A percentile compares a stretch with the other conserved stretches of the same genome.
These are phyloP conservation scores for Scleroderma citrinum DNA, from an alignment of 768 basidiomycete species.

Conservation along the genomic window DNA sequence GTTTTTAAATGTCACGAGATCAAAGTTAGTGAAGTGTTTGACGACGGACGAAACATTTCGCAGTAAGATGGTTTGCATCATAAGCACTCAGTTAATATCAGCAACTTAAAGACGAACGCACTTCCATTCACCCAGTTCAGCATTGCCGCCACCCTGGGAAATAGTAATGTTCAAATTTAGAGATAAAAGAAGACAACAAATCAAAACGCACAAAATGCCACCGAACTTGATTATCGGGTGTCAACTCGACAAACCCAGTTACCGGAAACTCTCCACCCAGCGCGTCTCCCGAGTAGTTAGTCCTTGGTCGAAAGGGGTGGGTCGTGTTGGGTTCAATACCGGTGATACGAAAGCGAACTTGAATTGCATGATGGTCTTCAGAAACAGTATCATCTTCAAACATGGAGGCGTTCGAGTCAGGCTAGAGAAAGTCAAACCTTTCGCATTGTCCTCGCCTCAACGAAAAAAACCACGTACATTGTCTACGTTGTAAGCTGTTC, in stretches of 20 bases:
- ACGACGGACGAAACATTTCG: too few species aligned
- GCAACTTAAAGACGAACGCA: neutral
- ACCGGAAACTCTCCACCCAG: slow-evolving; percentile 42
- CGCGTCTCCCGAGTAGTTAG: slow-evolving; percentile 42
- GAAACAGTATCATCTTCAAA: slow-evolving; percentile 43
- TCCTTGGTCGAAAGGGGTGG: slow-evolving; percentile 41
- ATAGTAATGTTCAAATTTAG: neutral
- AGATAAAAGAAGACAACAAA: neutral
- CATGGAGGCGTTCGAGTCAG: slow-evolving; percentile 16
- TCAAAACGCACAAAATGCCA: slow-evolving; percentile 53
- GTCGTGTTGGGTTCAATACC: slow-evolving; percentile 34
- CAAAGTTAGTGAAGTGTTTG: too few species aligned
- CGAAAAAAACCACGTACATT: neutral
- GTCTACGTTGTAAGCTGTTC: slow-evolving; percentile 40
- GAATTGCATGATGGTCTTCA: slow-evolving; percentile 46
- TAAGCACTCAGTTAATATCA: slow-evolving; percentile 41
- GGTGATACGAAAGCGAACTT: slow-evolving; percentile 37
- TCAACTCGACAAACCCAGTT: slow-evolving; percentile 44
- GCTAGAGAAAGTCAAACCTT: neutral
- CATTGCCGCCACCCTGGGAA: slow-evolving; percentile 41
- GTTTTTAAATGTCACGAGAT: neutral
- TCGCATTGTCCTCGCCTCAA: neutral
- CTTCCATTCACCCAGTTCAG: slow-evolving; percentile 25
- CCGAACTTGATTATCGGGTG: slow-evolving; percentile 44
- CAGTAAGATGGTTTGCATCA: too few species aligned